Evolutionary conservation across 164 flowering plant species (phyloP), one percentile per base, ranked within the genome.

Genomic region (Macadamia integrifolia): DNA sequence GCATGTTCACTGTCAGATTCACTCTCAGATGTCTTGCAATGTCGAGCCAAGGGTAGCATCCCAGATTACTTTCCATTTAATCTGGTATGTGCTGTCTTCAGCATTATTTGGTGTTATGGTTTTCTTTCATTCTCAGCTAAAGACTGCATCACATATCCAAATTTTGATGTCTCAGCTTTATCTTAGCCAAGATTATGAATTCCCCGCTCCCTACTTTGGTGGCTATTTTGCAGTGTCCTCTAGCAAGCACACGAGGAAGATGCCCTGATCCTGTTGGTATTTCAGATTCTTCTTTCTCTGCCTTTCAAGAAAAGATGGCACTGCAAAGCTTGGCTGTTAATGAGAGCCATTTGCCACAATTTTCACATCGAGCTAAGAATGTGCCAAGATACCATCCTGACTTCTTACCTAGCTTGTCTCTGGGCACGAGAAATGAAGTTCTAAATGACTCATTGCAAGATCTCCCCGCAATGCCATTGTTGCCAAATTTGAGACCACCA

Each of bases 401-500:
- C 71, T 72, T 80, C 42, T 82, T 85, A 29, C 88, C 97, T 29
- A 82, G 75, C 75, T 77, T 92, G 59, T 88, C 97, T 3, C 59
- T 95, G 76, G 90, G 96, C 48, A 80, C 82, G 40, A 80, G 81
- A 68, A 66, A 57, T 42, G 85, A 79, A 71, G 62, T 83, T 67
- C 66, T 69, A 6, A 70, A 66, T 72, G 77, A 71, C 1, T 67
- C 79, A 49, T 15, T 69, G 65, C 84, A 67, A 65, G 86, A 85
- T 43, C 66, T 84, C 70, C 80, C 82, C 11, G 70, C 85, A 48
- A 80, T 87, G 80, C 88, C 96, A 10, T 75, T 87, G 68, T 72
- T 89, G 60, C 95, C 96, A 32, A 85, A 88, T 76, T 77, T 88
- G 60, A 84, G 82, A 71, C 86, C 77, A 0, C 68, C 74, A 18